These are phyloP conservation scores for Acrodontium crateriforme DNA, from an alignment of 2,329 filamentous ascomycete species.

Conservation along the genomic window DNA sequence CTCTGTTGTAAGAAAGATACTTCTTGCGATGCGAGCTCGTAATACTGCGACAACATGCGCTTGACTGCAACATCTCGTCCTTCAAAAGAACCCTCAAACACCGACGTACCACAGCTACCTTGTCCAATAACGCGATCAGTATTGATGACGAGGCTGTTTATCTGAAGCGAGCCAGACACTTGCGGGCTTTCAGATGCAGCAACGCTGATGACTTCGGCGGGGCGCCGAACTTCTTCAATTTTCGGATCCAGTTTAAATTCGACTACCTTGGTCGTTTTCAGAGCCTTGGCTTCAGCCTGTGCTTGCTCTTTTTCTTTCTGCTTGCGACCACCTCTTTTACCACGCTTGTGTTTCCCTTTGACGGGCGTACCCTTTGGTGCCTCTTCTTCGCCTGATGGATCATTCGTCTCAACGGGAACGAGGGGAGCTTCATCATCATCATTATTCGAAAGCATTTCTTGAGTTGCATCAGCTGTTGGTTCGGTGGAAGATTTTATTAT, in stretches of 20 bases:
- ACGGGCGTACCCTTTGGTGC: slow-evolving; percentile 14
- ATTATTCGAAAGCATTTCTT: background rate
- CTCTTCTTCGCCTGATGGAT: slow-evolving; percentile 8
- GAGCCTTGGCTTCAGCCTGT: slow-evolving; percentile 24
- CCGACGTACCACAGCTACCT: slow-evolving; percentile 92
- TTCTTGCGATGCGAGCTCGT: slow-evolving; percentile 88
- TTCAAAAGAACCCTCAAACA: slow-evolving; percentile 85
- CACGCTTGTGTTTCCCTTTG: slow-evolving; percentile 32
- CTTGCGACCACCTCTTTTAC: slow-evolving; percentile 33
- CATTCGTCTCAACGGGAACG: slow-evolving; percentile 6
- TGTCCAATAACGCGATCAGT: slow-evolving; percentile 50
- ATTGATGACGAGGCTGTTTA: slow-evolving; percentile 47
- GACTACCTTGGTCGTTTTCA: slow-evolving; percentile 25
- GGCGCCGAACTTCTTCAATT: slow-evolving; percentile 25
- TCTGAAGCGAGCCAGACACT: slow-evolving; percentile 38
- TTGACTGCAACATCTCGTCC: slow-evolving; percentile 90
- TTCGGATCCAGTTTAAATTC: slow-evolving; percentile 21
- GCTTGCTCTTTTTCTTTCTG: slow-evolving; percentile 27
- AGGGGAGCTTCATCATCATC: slow-evolving; percentile 7
- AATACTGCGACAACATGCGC: slow-evolving; percentile 90
- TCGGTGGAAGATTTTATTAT: too few species aligned
- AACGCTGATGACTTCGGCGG: slow-evolving; percentile 30
- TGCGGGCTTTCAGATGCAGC: slow-evolving; percentile 28
- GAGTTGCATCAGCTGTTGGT: background rate
- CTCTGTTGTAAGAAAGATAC: slow-evolving; percentile 82